phyloP scores from a whole-genome alignment of 768 basidiomycete genomes.

The Mrakia gelida region DNA sequence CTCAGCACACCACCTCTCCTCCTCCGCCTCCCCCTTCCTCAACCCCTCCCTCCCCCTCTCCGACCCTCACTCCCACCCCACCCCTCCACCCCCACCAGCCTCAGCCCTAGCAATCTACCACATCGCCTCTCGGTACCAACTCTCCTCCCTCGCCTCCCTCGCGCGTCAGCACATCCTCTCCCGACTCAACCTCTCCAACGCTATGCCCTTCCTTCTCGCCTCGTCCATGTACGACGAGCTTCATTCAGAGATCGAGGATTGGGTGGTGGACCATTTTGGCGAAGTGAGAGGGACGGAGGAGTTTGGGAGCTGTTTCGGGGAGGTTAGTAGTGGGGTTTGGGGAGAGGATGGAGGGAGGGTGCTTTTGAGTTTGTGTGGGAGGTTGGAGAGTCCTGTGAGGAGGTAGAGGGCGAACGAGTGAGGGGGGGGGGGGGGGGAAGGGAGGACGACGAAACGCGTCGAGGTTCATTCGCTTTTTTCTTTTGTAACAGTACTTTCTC shows the following conservation, averaged over 20 bases:
- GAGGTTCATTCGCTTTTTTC: no score
- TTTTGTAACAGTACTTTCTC: no score
- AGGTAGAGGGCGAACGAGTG: background rate
- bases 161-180: background rate
- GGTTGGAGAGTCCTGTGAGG: background rate
- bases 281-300: background rate
- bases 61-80: slow-evolving; percentile 13
- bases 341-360: slow-evolving; percentile 4
- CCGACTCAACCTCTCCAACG: background rate
- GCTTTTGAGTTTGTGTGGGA: slow-evolving; percentile 2
- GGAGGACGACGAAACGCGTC: background rate
- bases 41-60: background rate
- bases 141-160: background rate
- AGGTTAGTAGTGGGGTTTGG: background rate
- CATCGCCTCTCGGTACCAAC: slow-evolving; percentile 5
- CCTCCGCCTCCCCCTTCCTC: background rate
- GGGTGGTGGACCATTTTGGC: background rate
- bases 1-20: background rate
- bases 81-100: background rate
- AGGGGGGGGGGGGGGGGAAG: background rate
- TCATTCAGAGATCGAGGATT: background rate
- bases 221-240: slow-evolving; percentile 10
- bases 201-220: background rate
- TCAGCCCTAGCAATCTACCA: slow-evolving; percentile 1
- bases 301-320: background rate